Conservation (phyloP, 306 rosid species). For the Malus fusca region DNA sequence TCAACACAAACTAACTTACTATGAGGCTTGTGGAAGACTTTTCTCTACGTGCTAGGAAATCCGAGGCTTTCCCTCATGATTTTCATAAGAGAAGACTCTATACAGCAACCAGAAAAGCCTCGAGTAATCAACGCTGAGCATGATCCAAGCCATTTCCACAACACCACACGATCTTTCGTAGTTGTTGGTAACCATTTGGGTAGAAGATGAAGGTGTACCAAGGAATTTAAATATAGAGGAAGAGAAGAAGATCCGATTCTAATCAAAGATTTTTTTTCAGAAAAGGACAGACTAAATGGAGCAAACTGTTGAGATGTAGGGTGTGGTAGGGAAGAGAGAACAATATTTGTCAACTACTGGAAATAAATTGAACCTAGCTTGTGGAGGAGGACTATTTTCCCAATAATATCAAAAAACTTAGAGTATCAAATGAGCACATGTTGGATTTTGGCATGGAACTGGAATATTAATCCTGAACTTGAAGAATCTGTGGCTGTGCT, state of each 20-base stretch:
- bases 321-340: slow-evolving; percentile 17
- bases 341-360: slow-evolving; percentile 3
- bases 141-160: slow-evolving; percentile 49
- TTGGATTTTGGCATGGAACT: slow-evolving; percentile 15
- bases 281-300: neutral
- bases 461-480: slow-evolving; percentile 28
- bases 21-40: neutral
- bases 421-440: slow-evolving; percentile 22
- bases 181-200: slow-evolving; percentile 39
- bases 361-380: neutral
- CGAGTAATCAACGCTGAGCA: slow-evolving; percentile 60
- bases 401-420: neutral
- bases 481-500: slow-evolving; percentile 53
- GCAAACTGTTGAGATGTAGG: slow-evolving; percentile 7
- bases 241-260: slow-evolving; percentile 10
- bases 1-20: neutral
- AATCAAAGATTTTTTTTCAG: neutral
- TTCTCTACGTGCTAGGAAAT: slow-evolving; percentile 44
- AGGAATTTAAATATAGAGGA: neutral
- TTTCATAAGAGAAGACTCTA: slow-evolving; percentile 57
- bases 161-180: slow-evolving; percentile 35
- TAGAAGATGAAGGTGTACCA: neutral
- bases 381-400: slow-evolving; percentile 17
- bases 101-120: slow-evolving; percentile 53
- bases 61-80: slow-evolving; percentile 83